Conservation (phyloP, 352 stramenopile species). For the Phytopythium mirpurense region DNA sequence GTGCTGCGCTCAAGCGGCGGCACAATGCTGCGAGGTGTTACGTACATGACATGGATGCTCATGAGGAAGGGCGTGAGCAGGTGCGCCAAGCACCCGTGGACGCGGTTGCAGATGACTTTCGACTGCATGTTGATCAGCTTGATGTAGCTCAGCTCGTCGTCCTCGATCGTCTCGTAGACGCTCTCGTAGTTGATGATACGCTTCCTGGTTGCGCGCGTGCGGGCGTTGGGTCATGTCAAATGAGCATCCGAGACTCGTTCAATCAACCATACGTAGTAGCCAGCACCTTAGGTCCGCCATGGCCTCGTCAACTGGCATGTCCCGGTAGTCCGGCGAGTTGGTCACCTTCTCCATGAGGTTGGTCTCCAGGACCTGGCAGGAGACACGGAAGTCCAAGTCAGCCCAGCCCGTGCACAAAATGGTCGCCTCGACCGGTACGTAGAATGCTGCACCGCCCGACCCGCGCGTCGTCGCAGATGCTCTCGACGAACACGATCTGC, state of each 20-base stretch:
- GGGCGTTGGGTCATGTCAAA: background rate
- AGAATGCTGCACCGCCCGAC: too few relatives aligned
- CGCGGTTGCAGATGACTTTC: slow-evolving; percentile 48
- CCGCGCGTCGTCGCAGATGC: slow-evolving; percentile 65
- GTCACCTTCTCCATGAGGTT: slow-evolving; percentile 48
- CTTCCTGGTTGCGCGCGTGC: slow-evolving; percentile 9
- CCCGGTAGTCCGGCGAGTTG: slow-evolving; percentile 57
- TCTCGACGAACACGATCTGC: slow-evolving; percentile 81
- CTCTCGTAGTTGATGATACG: slow-evolving; percentile 69
- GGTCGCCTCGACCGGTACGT: too few relatives aligned
- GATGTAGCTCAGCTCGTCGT: slow-evolving; percentile 66
- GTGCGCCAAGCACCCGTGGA: slow-evolving; percentile 45
- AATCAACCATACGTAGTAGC: background rate
- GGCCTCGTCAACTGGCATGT: slow-evolving; percentile 36
- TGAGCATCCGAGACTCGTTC: background rate
- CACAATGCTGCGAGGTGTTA: background rate
- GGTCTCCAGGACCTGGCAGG: slow-evolving; percentile 37
- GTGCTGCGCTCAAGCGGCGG: background rate
- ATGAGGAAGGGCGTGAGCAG: slow-evolving; percentile 44
- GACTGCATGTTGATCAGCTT: slow-evolving; percentile 69
- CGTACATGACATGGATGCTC: slow-evolving; percentile 43
- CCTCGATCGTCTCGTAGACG: slow-evolving; percentile 58
- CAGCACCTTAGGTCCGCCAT: slow-evolving; percentile 45
- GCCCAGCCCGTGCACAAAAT: too few relatives aligned
- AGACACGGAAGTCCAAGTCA: too few relatives aligned